These are phyloP conservation scores for Lantana camara DNA, from an alignment of 257 asterid species.

Conservation along the genomic window DNA sequence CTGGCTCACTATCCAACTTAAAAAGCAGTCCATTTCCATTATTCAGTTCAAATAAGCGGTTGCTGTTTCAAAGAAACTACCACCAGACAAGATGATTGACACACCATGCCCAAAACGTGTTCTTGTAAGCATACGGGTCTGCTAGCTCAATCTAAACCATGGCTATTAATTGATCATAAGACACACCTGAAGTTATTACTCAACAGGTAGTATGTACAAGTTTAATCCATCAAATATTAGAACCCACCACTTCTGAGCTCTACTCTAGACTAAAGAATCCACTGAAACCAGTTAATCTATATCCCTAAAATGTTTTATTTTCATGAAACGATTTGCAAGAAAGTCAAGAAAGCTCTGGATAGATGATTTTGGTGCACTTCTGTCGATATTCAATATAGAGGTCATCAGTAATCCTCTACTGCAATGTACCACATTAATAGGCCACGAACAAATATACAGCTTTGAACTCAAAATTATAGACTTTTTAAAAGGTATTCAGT, in stretches of 20 bases:
- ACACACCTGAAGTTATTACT: slow-evolving; percentile 1
- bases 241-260: background rate
- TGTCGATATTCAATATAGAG: background rate
- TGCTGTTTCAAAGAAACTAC: background rate
- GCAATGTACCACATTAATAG: background rate
- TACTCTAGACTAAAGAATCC: background rate
- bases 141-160: slow-evolving; percentile 7
- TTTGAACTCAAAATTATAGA: background rate
- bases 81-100: background rate
- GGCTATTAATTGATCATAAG: background rate
- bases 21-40: background rate
- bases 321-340: background rate
- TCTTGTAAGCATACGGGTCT: background rate
- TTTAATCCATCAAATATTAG: background rate
- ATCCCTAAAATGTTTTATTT: background rate
- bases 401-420: background rate
- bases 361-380: background rate
- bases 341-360: slow-evolving; percentile 8
- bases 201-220: background rate
- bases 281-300: background rate
- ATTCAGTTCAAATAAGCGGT: background rate
- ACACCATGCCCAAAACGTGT: background rate
- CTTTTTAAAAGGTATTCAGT: background rate
- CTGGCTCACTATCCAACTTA: background rate
- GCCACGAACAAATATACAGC: background rate